Evolutionary conservation across 2,329 filamentous ascomycete species (phyloP), one percentile per base, ranked within the genome.

Genomic region (Beauveria sp.): DNA sequence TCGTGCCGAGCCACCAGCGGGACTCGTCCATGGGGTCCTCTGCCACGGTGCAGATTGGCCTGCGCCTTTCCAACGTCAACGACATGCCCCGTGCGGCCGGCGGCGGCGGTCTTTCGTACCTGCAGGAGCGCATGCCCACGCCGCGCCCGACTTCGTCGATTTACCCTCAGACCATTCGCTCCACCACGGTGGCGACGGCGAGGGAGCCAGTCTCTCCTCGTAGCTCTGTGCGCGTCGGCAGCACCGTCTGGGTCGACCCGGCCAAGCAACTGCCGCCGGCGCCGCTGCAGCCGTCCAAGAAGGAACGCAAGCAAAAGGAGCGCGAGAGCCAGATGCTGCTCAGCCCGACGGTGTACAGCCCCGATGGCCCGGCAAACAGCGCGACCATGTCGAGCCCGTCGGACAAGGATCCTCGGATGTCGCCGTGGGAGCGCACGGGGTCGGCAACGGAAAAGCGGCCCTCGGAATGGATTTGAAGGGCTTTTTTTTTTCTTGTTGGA

Each of bases 41-140:
- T 10, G 86, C 86, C 26, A 90, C 86, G 0, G 86, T 90, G 12
- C 86, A 89, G 68, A 90, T 90, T 57, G 87, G 87, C 1, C 77
- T 90, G 18, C 82, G 87, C 12, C 77, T 90, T 60, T 90, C 87
- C 28, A 84, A 80, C 59, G 78, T 82, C 38, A 74, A 79, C 16
- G 80, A 84, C 64, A 78, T 83, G 64, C 72, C 75, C 1, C 74
- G 66, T 8, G 49, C 67, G 20, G 66, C 66, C 10, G 43, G 3
- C 28, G 47, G 16, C 26, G 16, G 4, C 34, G 8, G 30, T 34
- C 30, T 34, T 34, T 64, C 70, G 3, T 61, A 42, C 51, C 30
- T 54, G 43, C 42, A 54, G 20, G 49, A 50, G 26, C 59, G 59
- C 26, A 9, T 26, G 16, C 46, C 59, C 34, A 57, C 45, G 20